phyloP scores from a whole-genome alignment of 805 yeast species.

The Kodamaea kaohsiungensis region DNA sequence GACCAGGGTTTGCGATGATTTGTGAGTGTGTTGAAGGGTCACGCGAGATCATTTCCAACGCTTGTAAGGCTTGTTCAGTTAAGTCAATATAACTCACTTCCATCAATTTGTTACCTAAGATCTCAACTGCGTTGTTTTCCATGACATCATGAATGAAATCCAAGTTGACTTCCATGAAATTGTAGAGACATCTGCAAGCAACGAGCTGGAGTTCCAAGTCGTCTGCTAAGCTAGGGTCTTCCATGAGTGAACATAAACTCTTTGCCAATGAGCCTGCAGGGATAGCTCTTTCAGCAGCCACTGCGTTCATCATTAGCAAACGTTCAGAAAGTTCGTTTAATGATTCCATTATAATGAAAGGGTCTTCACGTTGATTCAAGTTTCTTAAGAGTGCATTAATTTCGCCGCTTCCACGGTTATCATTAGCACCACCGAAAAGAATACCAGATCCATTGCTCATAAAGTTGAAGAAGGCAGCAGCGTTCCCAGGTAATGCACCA shows the following conservation, averaged over 20 bases:
- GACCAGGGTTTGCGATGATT: slow-evolving; percentile 59
- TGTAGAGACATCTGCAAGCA: slow-evolving; percentile 81
- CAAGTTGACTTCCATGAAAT: slow-evolving; percentile 72
- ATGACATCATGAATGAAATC: slow-evolving; percentile 65
- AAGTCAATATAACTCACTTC: slow-evolving; percentile 85
- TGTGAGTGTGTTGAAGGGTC: slow-evolving; percentile 48
- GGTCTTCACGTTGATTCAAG: slow-evolving; percentile 50
- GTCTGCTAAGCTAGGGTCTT: slow-evolving; percentile 55
- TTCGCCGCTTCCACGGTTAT: slow-evolving; percentile 26
- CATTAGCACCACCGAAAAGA: slow-evolving; percentile 7
- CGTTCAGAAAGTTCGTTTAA: slow-evolving; percentile 64
- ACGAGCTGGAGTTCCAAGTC: slow-evolving; percentile 80
- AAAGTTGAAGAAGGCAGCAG: slow-evolving; percentile 4
- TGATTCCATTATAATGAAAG: slow-evolving; percentile 62
- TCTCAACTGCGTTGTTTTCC: slow-evolving; percentile 63
- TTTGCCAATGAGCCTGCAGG: slow-evolving; percentile 59
- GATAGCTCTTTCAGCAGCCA: slow-evolving; percentile 60
- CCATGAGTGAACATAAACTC: slow-evolving; percentile 57
- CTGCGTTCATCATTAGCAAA: slow-evolving; percentile 66
- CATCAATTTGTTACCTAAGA: slow-evolving; percentile 61
- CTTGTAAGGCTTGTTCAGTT: slow-evolving; percentile 86
- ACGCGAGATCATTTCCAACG: slow-evolving; percentile 66
- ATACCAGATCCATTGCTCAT: slow-evolving; percentile 8
- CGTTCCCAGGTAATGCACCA: background rate
- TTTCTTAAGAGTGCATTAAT: slow-evolving; percentile 37